phyloP scores from a whole-genome alignment of 2,329 filamentous ascomycete genomes.

The Penicillium concentricum region DNA sequence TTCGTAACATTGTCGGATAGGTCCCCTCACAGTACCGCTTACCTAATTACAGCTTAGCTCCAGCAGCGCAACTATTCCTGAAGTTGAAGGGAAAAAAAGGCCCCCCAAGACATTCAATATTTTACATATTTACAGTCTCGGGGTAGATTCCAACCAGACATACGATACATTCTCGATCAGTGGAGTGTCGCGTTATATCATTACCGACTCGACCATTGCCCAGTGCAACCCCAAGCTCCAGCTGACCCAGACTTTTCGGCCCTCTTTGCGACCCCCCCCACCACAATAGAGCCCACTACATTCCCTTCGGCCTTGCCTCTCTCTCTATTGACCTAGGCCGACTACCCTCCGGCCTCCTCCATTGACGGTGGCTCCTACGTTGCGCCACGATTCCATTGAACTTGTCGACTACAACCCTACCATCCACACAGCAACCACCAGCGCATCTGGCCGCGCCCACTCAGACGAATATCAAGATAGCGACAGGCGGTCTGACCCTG shows the following conservation, averaged over 20 bases:
- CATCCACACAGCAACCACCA: conserved; percentile 2
- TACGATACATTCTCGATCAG: conserved; percentile 1
- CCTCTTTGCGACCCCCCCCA: background rate
- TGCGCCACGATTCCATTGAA: conserved; percentile 32
- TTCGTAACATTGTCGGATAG: conserved; percentile 12
- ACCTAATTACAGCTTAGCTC: conserved; percentile 14
- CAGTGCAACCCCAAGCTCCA: conserved; percentile 20
- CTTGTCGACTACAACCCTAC: conserved; percentile 29
- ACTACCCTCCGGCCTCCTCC: conserved; percentile 12
- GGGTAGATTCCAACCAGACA: conserved; percentile 3
- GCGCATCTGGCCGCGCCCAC: conserved; percentile 7
- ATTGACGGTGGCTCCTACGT: conserved; percentile 23
- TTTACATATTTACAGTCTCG: conserved; percentile 6
- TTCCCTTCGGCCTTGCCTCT: conserved; percentile 9
- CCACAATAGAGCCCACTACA: conserved; percentile 8
- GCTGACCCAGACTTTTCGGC: background rate
- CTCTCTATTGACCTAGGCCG: conserved; percentile 13
- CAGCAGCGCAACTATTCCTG: conserved; percentile 14
- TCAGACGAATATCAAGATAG: conserved; percentile 1
- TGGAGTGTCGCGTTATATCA: conserved; percentile 2
- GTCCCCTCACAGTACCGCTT: conserved; percentile 1
- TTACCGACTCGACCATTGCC: conserved; percentile 15
- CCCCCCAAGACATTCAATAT: background rate
- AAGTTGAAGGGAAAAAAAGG: conserved; percentile 9
- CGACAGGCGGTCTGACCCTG: conserved; percentile 6